A percentile compares a stretch with the other conserved stretches of the same genome.
These are phyloP conservation scores for Mycena capillaripes DNA, from an alignment of 768 basidiomycete genomes.

Conservation along the genomic window DNA sequence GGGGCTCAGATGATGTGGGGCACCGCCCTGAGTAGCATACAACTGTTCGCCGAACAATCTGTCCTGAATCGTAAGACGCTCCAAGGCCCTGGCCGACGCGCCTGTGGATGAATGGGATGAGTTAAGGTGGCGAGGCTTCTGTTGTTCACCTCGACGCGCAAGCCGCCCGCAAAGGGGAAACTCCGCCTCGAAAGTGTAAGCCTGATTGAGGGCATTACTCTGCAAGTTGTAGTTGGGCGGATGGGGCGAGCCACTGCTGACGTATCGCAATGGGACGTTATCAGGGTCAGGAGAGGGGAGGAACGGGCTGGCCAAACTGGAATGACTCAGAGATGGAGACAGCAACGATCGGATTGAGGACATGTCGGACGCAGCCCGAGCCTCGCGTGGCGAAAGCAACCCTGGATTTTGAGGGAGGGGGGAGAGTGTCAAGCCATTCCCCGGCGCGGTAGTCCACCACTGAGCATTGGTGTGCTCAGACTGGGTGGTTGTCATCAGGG, in stretches of 20 bases:
- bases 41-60: not conserved
- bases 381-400: not conserved
- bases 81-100: not conserved
- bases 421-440: not conserved
- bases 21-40: not conserved
- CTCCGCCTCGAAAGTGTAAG: not conserved
- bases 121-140: not conserved
- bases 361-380: not conserved
- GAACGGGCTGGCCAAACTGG: not conserved
- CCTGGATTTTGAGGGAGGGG: not conserved
- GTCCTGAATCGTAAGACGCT: not conserved
- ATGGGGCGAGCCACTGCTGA: not conserved
- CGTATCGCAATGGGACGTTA: not conserved
- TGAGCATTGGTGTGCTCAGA: not conserved
- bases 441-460: not conserved
- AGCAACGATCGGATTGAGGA: not conserved
- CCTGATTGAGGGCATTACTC: not conserved
- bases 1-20: not conserved
- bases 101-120: not conserved
- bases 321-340: not conserved
- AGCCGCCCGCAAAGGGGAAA: not conserved
- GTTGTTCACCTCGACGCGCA: not conserved
- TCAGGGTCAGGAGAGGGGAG: not conserved
- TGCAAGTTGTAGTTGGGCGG: not conserved
- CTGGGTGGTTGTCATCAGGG: not conserved